Evolutionary conservation across 2,329 filamentous ascomycete species (phyloP).

Genomic region (Sclerotinia minor): DNA sequence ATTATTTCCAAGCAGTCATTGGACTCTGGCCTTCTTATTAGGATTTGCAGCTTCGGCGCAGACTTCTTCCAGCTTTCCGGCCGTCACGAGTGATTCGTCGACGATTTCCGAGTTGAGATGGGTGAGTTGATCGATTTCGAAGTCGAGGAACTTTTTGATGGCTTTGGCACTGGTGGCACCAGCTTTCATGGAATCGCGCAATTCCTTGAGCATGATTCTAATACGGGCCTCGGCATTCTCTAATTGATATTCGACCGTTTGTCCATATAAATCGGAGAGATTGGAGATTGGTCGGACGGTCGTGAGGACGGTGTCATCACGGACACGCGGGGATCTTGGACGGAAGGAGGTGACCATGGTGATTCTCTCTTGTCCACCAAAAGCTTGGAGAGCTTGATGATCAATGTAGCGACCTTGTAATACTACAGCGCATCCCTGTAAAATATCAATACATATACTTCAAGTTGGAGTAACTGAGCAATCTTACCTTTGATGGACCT

Average conservation of each 20-base stretch:
- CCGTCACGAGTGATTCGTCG: constrained; percentile 38
- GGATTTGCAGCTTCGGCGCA: constrained; percentile 34
- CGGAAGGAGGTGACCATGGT: constrained; percentile 51
- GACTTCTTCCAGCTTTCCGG: constrained; percentile 37
- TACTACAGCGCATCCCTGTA: constrained; percentile 46
- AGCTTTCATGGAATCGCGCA: constrained; percentile 42
- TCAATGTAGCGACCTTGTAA: constrained; percentile 50
- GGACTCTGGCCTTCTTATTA: constrained; percentile 31
- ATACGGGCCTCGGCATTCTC: constrained; percentile 44
- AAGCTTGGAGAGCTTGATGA: constrained; percentile 47
- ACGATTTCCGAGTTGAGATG: constrained; percentile 42
- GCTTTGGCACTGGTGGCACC: constrained; percentile 41
- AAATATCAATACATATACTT: constrained; percentile 23
- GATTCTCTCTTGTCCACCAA: constrained; percentile 48
- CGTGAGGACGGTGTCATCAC: constrained; percentile 46
- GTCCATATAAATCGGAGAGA: constrained; percentile 44
- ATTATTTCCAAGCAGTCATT: constrained; percentile 14
- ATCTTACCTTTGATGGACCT: constrained; percentile 46
- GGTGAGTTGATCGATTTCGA: constrained; percentile 40
- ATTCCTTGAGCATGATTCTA: constrained; percentile 41
- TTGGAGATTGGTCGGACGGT: constrained; percentile 44
- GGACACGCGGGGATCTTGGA: constrained; percentile 44
- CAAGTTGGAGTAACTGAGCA: neutral
- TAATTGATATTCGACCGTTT: constrained; percentile 45
- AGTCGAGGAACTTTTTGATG: constrained; percentile 44